Conservation (phyloP, 2,329 filamentous ascomycete genomes). For the Cordyceps fumosorosea region DNA sequence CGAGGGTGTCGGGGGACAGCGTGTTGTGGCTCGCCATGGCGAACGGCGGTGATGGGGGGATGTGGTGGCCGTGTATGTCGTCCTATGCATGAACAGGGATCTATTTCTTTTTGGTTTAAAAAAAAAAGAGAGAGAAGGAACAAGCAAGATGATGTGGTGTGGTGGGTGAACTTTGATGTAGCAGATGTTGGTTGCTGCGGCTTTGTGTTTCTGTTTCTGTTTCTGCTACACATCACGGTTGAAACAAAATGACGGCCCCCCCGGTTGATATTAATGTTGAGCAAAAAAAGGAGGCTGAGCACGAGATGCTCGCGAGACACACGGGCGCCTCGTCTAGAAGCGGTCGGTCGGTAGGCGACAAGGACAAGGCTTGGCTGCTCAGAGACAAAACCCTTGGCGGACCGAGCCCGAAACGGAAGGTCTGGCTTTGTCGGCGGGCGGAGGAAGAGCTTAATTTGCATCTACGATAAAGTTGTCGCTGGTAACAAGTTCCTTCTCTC, state of each 20-base stretch:
- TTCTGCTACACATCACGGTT: too few species aligned
- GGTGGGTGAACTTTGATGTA: neutral
- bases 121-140: too few species aligned
- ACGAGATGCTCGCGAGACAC: neutral
- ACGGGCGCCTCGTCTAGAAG: neutral
- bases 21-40: constrained; percentile 9
- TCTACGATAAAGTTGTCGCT: neutral
- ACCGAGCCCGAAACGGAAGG: constrained; percentile 8
- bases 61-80: neutral
- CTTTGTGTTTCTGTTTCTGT: neutral
- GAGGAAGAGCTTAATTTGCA: constrained; percentile 5
- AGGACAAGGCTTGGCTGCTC: constrained; percentile 1
- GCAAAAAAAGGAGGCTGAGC: constrained; percentile 11
- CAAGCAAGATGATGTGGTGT: neutral
- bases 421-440: neutral
- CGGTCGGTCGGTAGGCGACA: neutral
- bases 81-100: constrained; percentile 7
- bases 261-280: constrained; percentile 1
- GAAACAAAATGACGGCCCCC: neutral
- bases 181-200: neutral
- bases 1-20: constrained; percentile 8
- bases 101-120: neutral
- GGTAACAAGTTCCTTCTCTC: neutral
- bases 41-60: neutral
- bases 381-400: constrained; percentile 9